Base-by-base conservation (phyloP, 805 yeast species). In the Komagataella phaffii region DNA sequence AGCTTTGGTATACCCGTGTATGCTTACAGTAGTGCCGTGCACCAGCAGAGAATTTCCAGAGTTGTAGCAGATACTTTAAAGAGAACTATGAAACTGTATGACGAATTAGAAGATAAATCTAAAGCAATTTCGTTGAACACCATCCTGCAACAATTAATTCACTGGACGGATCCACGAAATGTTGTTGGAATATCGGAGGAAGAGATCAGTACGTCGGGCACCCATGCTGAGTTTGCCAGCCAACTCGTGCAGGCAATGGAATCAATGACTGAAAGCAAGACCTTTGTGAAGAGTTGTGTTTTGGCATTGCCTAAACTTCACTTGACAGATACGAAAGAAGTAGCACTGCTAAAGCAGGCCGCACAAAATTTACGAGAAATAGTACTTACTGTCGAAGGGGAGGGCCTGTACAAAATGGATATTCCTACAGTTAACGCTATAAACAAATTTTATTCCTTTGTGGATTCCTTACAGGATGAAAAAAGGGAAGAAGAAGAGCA, bases 1-100 rank as follows among this genome's bases (percentile, higher is more conserved):
- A 79, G 93, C 7, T 90, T 87, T 60, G 89, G 96, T 62, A 72
- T 90, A 17, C 96, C 97, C 0, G 95, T 86, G 0, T 88, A 86
- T 63, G 81, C 93, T 44, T 85, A 80, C 60, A 85, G 95, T 40
- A 89, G 83, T 58, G 69, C 72, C 0, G 68, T 68, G 17, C 95
- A 89, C 62, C 96, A 88, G 63, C 75, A 73, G 49, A 72, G 81
- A 54, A 66, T 89, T 59, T 74, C 81, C 6, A 66, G 77, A 36
- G 74, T 85, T 24, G 81, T 84, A 30, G 79, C 82, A 3, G 91
- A 85, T 64, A 79, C 86, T 2, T 65, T 86, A 45, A 68, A 71
- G 51, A 70, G 93, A 58, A 64, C 85, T 54, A 77, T 79, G 56
- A 69, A 64, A 45, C 56, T 60, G 24, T 66, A 69, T 66, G 68